Conservation (phyloP, 495 filamentous ascomycete genomes). For the Neohortaea acidophila region DNA sequence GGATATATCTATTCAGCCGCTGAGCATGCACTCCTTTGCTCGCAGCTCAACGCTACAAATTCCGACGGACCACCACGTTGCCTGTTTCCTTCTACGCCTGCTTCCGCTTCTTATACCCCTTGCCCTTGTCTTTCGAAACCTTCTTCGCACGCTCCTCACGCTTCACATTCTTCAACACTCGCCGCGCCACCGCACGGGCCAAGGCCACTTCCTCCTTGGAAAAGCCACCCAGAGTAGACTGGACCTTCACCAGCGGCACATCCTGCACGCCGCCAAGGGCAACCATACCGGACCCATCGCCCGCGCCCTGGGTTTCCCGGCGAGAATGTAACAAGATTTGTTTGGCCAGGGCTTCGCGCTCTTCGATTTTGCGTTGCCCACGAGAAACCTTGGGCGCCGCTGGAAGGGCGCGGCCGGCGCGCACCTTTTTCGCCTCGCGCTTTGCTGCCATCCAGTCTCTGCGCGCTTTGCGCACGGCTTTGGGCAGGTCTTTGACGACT, state of each 20-base stretch:
- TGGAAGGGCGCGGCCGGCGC: not conserved
- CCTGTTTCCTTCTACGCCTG: not conserved
- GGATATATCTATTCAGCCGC: not conserved
- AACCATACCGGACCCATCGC: not conserved
- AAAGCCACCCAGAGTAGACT: not conserved
- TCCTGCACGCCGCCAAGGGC: not conserved
- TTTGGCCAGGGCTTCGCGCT: constrained; percentile 1
- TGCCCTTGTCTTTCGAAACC: constrained; percentile 34
- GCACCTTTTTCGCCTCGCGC: constrained; percentile 5
- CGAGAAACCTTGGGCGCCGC: not conserved
- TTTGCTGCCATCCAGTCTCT: constrained; percentile 5
- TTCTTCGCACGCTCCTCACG: constrained; percentile 20
- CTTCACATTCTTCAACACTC: constrained; percentile 18
- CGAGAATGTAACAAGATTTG: constrained; percentile 2
- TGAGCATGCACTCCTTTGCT: not conserved
- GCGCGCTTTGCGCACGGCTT: constrained; percentile 16
- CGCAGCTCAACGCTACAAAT: not conserved
- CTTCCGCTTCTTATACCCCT: constrained; percentile 24
- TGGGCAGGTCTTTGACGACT: constrained; percentile 13
- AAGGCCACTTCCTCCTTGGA: constrained; percentile 9
- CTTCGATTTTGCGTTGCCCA: not conserved
- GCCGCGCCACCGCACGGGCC: constrained; percentile 14
- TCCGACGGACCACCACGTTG: constrained; percentile 2
- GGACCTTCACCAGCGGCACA: constrained; percentile 4
- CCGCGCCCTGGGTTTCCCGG: not conserved